These are phyloP conservation scores for Verticillium zaregamsianum DNA, from an alignment of 2,329 filamentous ascomycete genomes.

Conservation along the genomic window DNA sequence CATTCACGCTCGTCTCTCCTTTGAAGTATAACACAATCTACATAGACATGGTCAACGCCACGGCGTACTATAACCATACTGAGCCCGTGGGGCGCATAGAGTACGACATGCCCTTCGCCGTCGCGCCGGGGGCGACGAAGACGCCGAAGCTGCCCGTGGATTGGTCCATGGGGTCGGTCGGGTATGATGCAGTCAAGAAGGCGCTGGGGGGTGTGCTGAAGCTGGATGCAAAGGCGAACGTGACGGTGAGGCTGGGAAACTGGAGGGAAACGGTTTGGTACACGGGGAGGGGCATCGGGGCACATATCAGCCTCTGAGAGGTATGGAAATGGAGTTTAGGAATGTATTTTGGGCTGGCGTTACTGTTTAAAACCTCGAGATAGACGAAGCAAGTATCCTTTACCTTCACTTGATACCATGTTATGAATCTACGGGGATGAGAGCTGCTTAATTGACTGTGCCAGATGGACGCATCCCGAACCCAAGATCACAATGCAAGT, in stretches of 20 bases:
- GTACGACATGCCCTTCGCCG: constrained; percentile 69
- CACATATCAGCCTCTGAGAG: constrained; percentile 50
- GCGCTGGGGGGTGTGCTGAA: constrained; percentile 78
- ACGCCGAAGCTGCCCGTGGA: constrained; percentile 78
- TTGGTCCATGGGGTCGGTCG: constrained; percentile 72
- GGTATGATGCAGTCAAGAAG: constrained; percentile 74
- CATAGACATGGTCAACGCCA: constrained; percentile 77
- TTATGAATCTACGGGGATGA: no score
- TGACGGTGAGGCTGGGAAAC: constrained; percentile 68
- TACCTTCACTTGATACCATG: no score
- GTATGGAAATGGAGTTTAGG: constrained; percentile 8
- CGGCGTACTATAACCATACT: constrained; percentile 78
- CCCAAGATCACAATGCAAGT: no score
- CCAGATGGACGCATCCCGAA: no score
- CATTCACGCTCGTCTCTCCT: constrained; percentile 79
- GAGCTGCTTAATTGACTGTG: no score
- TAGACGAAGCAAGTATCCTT: neutral
- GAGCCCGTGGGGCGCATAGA: constrained; percentile 74
- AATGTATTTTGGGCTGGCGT: neutral
- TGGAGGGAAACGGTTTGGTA: constrained; percentile 75
- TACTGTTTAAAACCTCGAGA: neutral
- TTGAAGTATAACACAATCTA: constrained; percentile 68
- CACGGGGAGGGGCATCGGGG: constrained; percentile 64
- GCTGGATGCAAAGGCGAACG: constrained; percentile 72
- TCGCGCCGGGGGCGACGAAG: constrained; percentile 67